Conservation (phyloP, 257 asterid species). For the Haberlea rhodopensis region DNA sequence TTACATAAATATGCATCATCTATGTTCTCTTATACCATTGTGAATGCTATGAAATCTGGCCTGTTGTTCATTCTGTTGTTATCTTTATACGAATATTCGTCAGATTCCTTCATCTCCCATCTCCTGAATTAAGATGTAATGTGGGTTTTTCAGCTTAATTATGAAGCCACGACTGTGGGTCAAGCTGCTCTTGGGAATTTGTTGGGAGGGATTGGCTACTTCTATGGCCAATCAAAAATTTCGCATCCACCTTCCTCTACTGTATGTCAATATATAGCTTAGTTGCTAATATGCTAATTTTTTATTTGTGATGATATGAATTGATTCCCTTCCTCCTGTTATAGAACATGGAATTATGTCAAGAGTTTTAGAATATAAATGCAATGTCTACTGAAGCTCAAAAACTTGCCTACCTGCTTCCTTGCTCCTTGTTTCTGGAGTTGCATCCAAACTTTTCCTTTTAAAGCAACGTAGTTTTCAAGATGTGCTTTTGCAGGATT, state of each 20-base stretch:
- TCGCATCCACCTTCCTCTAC: conserved; percentile 56
- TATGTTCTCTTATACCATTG: conserved; percentile 3
- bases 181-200: conserved; percentile 84
- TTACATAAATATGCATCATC: conserved; percentile 9
- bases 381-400: conserved; percentile 17
- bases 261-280: conserved; percentile 48
- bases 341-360: conserved; percentile 13
- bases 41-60: background rate
- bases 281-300: conserved; percentile 9
- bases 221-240: conserved; percentile 88
- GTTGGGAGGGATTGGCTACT: conserved; percentile 98
- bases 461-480: conserved; percentile 1
- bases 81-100: conserved; percentile 3
- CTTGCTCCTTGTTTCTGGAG: conserved; percentile 4
- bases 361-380: conserved; percentile 10
- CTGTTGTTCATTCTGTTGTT: background rate
- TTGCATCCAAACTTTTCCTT: background rate
- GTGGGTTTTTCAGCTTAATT: conserved; percentile 59
- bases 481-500: background rate
- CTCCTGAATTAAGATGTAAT: conserved; percentile 22
- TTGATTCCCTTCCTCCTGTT: conserved; percentile 19
- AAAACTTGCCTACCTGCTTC: conserved; percentile 8
- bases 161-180: conserved; percentile 61
- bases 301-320: conserved; percentile 10
- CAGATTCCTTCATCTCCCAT: conserved; percentile 15